Percentiles rank a stretch among this genome's conserved stretches.
Conservation (phyloP, 257 asterid genomes). For the Apocynum venetum region DNA sequence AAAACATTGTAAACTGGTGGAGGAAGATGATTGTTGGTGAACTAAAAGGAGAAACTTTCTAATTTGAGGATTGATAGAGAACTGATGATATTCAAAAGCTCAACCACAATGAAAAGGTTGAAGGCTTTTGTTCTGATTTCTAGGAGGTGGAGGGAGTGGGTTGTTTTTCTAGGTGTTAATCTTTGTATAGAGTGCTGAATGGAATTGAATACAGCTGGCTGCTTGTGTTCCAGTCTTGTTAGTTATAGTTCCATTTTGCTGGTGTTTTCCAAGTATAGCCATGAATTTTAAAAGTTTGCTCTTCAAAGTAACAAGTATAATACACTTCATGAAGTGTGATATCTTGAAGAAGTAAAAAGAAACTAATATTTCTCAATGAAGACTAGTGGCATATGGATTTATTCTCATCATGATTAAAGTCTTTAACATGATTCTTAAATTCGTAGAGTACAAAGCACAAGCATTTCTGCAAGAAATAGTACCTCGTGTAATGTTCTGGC, state of each 20-base stretch:
- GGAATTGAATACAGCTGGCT: neutral
- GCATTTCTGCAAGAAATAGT: neutral
- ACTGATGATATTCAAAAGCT: neutral
- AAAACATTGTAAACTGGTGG: neutral
- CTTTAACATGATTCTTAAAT: neutral
- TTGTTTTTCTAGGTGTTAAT: neutral
- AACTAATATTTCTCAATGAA: neutral
- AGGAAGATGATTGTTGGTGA: neutral
- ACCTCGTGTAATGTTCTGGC: neutral
- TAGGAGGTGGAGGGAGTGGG: neutral
- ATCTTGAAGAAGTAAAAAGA: neutral
- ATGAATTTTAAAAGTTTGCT: neutral
- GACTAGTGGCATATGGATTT: neutral
- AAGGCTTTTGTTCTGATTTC: neutral
- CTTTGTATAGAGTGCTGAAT: neutral
- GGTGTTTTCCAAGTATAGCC: neutral
- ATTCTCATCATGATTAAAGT: neutral
- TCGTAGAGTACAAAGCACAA: neutral
- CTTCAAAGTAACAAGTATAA: neutral
- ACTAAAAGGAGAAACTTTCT: neutral
- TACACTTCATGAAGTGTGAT: neutral
- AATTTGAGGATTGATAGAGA: neutral
- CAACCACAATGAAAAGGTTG: neutral
- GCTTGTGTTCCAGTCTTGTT: neutral
- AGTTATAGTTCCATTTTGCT: neutral